phyloP scores from a whole-genome alignment of 139 green algal genomes.

The Coccomyxa sp. region DNA sequence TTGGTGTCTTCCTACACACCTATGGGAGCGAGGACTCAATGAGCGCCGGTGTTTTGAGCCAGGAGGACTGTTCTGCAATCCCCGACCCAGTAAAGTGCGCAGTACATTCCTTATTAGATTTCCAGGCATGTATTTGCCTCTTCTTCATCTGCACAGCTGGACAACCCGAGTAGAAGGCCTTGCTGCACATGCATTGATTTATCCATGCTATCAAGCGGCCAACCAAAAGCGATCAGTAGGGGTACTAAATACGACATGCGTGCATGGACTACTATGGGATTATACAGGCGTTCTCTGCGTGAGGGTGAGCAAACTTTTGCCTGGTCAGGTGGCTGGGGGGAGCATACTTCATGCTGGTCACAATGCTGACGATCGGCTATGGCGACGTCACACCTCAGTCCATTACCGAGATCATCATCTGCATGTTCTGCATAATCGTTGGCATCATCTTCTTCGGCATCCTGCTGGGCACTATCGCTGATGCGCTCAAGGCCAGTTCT shows the following conservation, averaged over 20 bases:
- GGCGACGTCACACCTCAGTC: conserved; percentile 12
- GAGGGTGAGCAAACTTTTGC: not conserved
- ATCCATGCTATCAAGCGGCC: not conserved
- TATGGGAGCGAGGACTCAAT: not conserved
- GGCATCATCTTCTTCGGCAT: conserved; percentile 39
- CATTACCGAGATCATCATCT: conserved; percentile 10
- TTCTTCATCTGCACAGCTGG: too few species aligned
- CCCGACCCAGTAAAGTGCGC: not conserved
- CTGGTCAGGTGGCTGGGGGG: not conserved
- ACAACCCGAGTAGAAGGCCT: not conserved
- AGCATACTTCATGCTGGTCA: conserved; percentile 2
- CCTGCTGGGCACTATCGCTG: conserved; percentile 26
- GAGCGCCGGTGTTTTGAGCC: not conserved
- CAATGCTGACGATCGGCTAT: conserved; percentile 18
- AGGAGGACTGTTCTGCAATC: not conserved
- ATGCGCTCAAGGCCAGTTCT: not conserved
- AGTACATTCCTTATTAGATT: too few species aligned
- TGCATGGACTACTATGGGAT: not conserved
- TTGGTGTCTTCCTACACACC: not conserved
- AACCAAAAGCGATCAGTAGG: not conserved
- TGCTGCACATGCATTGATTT: not conserved
- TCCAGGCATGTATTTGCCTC: too few species aligned
- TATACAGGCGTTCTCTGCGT: not conserved
- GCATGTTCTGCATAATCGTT: conserved; percentile 5
- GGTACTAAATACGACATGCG: not conserved